Base-by-base conservation (phyloP, 108 stramenopile genomes). In the Aurantiochytrium sp. region DNA sequence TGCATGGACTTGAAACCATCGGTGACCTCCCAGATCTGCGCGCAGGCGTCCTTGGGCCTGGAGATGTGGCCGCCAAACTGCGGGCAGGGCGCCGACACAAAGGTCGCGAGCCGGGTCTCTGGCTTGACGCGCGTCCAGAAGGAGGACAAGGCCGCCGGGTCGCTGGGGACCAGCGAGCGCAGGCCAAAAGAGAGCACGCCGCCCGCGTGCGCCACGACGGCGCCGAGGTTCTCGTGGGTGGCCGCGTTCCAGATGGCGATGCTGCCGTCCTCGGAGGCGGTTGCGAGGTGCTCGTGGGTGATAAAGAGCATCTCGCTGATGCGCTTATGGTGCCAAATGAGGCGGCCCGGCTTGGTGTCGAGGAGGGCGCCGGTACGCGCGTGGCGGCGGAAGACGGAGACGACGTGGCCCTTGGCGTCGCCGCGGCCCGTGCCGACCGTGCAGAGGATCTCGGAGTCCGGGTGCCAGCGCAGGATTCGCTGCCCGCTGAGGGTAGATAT, bases 381-480 rank as follows among this genome's bases (percentile, higher is more conserved):
- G 12, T 48, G 50, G 6, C 73, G 50, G 21, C 12, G n/a, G 24
- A 48, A 81, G 30, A 81, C 73, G n/a, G 45, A 81, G 1, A 81
- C 30, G 30, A 81, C 73, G 45, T 48, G 45, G 21, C 73, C 73
- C 45, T 81, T 81, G 42, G 73, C 73, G 4, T 81, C 73, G 45
- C 73, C 73, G 6, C 73, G 39, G 19, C 42, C 73, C 12, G 73
- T 81, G 6, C 73, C 73, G 50, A 48, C 45, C 42, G 42, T 48
- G 73, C 73, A 81, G 21, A 81, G 39, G 39, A 19, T 22, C 24
- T 81, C 73, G 2, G 42, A 48, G 42, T 27, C 2, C 12, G 73
- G 73, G 30, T 81, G 73, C 73, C 73, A 81, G 12, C 73, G 73
- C n/a, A 81, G 19, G 45, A 81, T 81, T 6, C 73, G 39, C 73